phyloP scores from a whole-genome alignment of 192 early-diverging fungal genomes.

The Coemansia brasiliensis region DNA sequence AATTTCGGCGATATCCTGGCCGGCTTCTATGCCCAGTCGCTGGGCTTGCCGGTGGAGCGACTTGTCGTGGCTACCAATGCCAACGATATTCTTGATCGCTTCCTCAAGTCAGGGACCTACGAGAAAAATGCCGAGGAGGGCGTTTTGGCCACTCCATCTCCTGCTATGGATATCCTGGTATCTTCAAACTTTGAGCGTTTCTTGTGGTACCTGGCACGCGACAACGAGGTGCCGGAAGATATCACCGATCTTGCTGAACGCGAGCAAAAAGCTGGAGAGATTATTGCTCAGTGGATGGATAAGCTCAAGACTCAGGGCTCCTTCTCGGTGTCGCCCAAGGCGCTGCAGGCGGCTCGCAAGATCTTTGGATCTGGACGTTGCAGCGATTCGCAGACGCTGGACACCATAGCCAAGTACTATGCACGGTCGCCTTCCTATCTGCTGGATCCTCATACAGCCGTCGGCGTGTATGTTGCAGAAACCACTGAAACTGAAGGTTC shows the following conservation, averaged over 20 bases:
- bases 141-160: constrained; percentile 78
- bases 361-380: constrained; percentile 77
- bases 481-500: constrained; percentile 22
- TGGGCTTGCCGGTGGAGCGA: constrained; percentile 85
- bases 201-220: constrained; percentile 85
- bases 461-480: constrained; percentile 88
- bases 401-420: constrained; percentile 73
- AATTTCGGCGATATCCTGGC: constrained; percentile 97
- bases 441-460: constrained; percentile 95
- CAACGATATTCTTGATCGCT: constrained; percentile 96
- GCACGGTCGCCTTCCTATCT: constrained; percentile 63
- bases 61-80: constrained; percentile 93
- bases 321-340: constrained; percentile 65
- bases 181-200: constrained; percentile 98
- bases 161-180: constrained; percentile 97
- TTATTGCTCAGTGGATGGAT: constrained; percentile 75
- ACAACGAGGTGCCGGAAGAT: constrained; percentile 38
- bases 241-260: constrained; percentile 45
- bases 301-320: constrained; percentile 68
- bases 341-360: constrained; percentile 65
- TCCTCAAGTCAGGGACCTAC: constrained; percentile 81
- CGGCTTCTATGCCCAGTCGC: constrained; percentile 85
- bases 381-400: constrained; percentile 70
- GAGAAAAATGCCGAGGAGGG: constrained; percentile 66
- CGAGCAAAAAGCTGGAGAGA: constrained; percentile 58